Percentiles rank a stretch among this genome's conserved stretches.
These are phyloP conservation scores for Dalbergia cultrata DNA, from an alignment of 306 rosid genomes.

Conservation along the genomic window DNA sequence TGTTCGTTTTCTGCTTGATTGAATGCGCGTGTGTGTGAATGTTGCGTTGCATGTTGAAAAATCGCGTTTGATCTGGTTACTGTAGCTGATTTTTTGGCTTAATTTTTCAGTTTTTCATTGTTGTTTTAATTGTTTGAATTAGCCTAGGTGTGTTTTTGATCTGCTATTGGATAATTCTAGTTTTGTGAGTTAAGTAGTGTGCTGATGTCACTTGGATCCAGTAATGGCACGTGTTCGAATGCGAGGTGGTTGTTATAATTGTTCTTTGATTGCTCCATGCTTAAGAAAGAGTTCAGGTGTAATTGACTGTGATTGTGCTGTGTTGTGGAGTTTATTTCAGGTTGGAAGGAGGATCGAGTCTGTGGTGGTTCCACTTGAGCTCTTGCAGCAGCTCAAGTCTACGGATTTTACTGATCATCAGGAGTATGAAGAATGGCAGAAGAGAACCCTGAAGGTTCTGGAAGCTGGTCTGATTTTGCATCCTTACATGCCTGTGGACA, in stretches of 20 bases:
- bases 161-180: slow-evolving; percentile 36
- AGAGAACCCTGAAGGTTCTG: slow-evolving; percentile 85
- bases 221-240: slow-evolving; percentile 25
- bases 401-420: slow-evolving; percentile 87
- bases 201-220: slow-evolving; percentile 46
- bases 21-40: background rate
- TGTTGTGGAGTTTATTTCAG: slow-evolving; percentile 56
- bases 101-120: background rate
- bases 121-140: background rate
- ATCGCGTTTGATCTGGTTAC: slow-evolving; percentile 46
- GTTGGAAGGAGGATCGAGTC: slow-evolving; percentile 96
- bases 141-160: slow-evolving; percentile 27
- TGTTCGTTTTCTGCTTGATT: background rate
- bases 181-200: slow-evolving; percentile 9
- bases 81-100: slow-evolving; percentile 7
- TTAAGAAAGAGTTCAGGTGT: background rate
- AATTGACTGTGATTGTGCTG: slow-evolving; percentile 28
- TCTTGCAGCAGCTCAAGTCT: slow-evolving; percentile 91
- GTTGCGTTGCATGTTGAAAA: slow-evolving; percentile 34
- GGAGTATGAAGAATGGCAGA: slow-evolving; percentile 88
- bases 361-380: slow-evolving; percentile 93
- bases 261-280: background rate
- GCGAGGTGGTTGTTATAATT: background rate
- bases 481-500: slow-evolving; percentile 80
- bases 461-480: slow-evolving; percentile 95